Evolutionary conservation across 345 rosid genomes (phyloP), one percentile per base, ranked within the genome.

Genomic region (Populus ilicifolia): DNA sequence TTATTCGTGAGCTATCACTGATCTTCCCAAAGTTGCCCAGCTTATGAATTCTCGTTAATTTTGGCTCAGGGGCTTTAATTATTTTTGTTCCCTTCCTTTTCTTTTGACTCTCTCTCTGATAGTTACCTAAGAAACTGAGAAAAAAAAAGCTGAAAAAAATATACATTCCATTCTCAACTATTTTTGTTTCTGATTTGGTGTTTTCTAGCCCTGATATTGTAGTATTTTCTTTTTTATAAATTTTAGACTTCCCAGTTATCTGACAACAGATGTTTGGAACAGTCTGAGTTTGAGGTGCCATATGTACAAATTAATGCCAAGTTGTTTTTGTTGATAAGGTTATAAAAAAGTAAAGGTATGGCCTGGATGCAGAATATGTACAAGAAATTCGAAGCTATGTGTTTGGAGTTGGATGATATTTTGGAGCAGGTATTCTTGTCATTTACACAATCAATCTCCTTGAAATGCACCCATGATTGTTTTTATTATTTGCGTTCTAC

Each of bases 301-400:
- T 20, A 67, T 79, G 65, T 5, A 48, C 21, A 16, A 17, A 48
- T 17, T 52, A 52, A n/a, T 56, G 63, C 63, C 12, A n/a, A 1
- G 63, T n/a, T 56, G 13, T n/a, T 56, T 52, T 29, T 20, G 67
- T 48, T 76, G 56, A 46, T 50, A 73, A 80, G 84, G 84, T 75
- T 8, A 54, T 48, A 14, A 70, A 72, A 8, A 21, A 10, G 67
- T 56, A 30, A 77, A 62, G 66, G 78, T n/a, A 72, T 75, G 36
- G 25, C 83, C 65, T 85, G 84, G 84, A 54, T 72, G 33, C 87
- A 79, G 52, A 61, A 69, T 66, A 44, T 84, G 13, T 81, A 64
- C 72, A 79, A 52, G 78, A 82, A 79, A 74, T 64, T 87, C 14
- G 88, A 83, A 80, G 75, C 75, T 71, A 59, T 80, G 62, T 82